A percentile compares a stretch with the other conserved stretches of the same genome.
Evolutionary conservation across 352 stramenopile species (phyloP).

Genomic region (Phytophthora foliorum): DNA sequence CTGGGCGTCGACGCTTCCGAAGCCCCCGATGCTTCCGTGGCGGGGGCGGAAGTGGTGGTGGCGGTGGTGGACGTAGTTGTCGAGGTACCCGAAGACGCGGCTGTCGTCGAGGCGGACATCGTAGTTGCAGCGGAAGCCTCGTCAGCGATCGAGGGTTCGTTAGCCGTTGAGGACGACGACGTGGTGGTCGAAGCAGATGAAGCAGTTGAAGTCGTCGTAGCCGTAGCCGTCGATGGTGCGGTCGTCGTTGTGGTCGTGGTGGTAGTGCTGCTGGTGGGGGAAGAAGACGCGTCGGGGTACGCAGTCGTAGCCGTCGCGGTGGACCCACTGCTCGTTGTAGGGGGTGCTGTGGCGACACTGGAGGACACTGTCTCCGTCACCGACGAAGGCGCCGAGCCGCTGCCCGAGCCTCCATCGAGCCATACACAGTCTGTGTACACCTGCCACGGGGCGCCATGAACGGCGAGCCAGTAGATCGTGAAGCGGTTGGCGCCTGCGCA

Average conservation of each 20-base stretch:
- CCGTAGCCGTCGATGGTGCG: neutral
- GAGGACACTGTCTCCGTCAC: slow-evolving; percentile 26
- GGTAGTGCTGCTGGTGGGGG: slow-evolving; percentile 11
- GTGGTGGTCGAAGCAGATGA: neutral
- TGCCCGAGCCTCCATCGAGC: slow-evolving; percentile 36
- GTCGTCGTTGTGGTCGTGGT: slow-evolving; percentile 11
- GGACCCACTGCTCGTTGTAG: slow-evolving; percentile 29
- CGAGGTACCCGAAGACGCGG: neutral
- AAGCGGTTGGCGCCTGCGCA: slow-evolving; percentile 50
- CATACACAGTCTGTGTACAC: slow-evolving; percentile 70
- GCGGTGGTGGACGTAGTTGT: slow-evolving; percentile 5
- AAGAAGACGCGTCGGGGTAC: slow-evolving; percentile 23
- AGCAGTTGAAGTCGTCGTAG: neutral
- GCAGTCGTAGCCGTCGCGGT: slow-evolving; percentile 34
- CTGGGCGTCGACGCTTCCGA: slow-evolving; percentile 7
- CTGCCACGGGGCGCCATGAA: slow-evolving; percentile 60
- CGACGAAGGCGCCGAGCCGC: slow-evolving; percentile 24
- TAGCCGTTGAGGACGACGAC: slow-evolving; percentile 9
- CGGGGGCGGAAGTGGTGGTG: neutral
- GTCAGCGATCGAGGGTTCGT: slow-evolving; percentile 2
- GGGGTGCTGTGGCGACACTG: slow-evolving; percentile 25
- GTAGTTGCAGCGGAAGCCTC: slow-evolving; percentile 14
- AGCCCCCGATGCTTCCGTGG: neutral
- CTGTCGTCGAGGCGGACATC: neutral
- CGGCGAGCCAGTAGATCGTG: slow-evolving; percentile 60